Evolutionary conservation across 169 alveolate genomes (phyloP).

Genomic region (Plasmodium chabaudi): DNA sequence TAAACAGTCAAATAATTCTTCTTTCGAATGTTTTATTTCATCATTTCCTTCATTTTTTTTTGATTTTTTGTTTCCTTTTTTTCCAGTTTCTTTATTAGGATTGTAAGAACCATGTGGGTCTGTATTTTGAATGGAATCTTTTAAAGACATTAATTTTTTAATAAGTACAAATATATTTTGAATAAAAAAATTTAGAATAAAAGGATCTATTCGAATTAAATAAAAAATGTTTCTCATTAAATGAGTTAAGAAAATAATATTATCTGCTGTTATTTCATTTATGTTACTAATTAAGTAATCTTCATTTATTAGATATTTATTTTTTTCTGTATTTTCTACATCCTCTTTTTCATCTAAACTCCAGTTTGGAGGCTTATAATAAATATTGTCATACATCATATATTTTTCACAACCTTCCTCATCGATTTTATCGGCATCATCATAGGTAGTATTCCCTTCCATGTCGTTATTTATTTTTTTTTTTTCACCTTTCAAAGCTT

Average conservation of each 20-base stretch:
- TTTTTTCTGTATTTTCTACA: background rate
- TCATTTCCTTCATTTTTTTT: background rate
- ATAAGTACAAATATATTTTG: constrained; percentile 24
- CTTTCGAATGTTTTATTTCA: constrained; percentile 6
- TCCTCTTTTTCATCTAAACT: background rate
- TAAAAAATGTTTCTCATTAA: constrained; percentile 49
- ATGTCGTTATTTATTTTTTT: background rate
- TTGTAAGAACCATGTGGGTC: background rate
- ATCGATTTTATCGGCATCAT: background rate
- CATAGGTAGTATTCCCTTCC: background rate
- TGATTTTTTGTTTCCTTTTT: background rate
- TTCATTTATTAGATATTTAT: constrained; percentile 1
- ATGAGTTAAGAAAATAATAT: constrained; percentile 44
- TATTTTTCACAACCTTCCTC: background rate
- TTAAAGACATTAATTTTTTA: constrained; percentile 16
- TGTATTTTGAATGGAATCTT: background rate
- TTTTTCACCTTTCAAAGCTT: background rate
- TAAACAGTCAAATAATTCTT: constrained; percentile 21
- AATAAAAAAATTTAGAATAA: constrained; percentile 52
- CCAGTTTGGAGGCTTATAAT: background rate
- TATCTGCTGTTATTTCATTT: constrained; percentile 34
- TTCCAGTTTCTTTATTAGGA: background rate
- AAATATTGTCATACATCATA: background rate
- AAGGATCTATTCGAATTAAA: constrained; percentile 50
- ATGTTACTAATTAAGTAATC: constrained; percentile 13